Evolutionary conservation across 192 early-diverging fungal species (phyloP).

Genomic region (Coemansia aciculifera): DNA sequence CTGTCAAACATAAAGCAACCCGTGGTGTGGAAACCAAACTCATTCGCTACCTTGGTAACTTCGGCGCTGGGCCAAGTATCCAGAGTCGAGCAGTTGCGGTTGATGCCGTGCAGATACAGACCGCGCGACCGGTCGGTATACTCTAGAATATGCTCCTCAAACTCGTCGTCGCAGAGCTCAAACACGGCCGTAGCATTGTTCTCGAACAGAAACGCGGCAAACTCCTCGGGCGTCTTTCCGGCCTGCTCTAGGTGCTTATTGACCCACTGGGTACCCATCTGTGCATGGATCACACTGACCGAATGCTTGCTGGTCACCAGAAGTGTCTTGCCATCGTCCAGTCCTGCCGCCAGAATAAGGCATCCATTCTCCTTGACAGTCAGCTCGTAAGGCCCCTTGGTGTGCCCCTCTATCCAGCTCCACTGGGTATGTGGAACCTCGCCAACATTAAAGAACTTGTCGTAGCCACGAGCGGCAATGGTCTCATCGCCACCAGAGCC

Average conservation of each 20-base stretch:
- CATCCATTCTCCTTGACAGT: slow-evolving; percentile 97
- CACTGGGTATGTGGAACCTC: slow-evolving; percentile 66
- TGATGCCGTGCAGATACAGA: slow-evolving; percentile 90
- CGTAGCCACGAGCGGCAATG: slow-evolving; percentile 88
- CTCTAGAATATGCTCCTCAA: slow-evolving; percentile 93
- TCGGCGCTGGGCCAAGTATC: slow-evolving; percentile 66
- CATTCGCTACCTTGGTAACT: slow-evolving; percentile 63
- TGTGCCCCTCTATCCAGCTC: slow-evolving; percentile 60
- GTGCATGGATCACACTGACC: slow-evolving; percentile 48
- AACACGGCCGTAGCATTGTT: slow-evolving; percentile 79
- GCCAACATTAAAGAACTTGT: slow-evolving; percentile 93
- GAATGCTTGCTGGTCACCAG: slow-evolving; percentile 90
- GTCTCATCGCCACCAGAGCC: slow-evolving; percentile 16
- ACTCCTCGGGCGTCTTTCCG: slow-evolving; percentile 62
- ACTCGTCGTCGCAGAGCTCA: slow-evolving; percentile 90
- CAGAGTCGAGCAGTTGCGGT: slow-evolving; percentile 73
- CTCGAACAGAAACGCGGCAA: slow-evolving; percentile 69
- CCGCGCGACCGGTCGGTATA: slow-evolving; percentile 78
- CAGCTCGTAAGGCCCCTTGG: slow-evolving; percentile 84
- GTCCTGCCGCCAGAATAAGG: slow-evolving; percentile 79
- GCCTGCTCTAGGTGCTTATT: slow-evolving; percentile 61
- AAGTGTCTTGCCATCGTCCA: slow-evolving; percentile 60
- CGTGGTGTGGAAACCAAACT: slow-evolving; percentile 73
- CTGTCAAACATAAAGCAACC: slow-evolving; percentile 59
- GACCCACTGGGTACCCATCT: slow-evolving; percentile 77